Evolutionary conservation across 2,329 filamentous ascomycete species (phyloP), one percentile per base, ranked within the genome.

Genomic region (Fusarium camptoceras): DNA sequence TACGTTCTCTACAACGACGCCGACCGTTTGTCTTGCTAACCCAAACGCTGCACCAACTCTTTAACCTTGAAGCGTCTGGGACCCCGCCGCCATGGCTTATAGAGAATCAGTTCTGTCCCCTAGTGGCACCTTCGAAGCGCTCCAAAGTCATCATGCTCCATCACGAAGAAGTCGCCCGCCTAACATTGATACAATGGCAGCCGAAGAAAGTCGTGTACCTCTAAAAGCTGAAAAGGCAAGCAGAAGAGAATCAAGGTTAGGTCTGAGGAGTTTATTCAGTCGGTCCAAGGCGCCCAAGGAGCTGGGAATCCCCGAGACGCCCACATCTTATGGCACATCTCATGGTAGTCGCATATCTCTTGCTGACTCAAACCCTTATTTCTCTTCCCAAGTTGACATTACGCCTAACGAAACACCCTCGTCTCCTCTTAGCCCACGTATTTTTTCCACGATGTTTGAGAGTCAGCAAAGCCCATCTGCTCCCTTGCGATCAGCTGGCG

Each of bases 191-290:
- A 57, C 61, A 25, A 68, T 75, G 71, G 58, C 64, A 44, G 28
- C 66, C 18, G 72, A 75, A 51, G 80, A 81, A 59, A 78, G 78
- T 48, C 80, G 82, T 28, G 71, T 83, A 8, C 81, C 84, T 15
- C 67, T 86, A 59, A 83, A 83, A 39, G 68, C 77, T 8, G 81
- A 81, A 48, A 86, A 81, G 70, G 71, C 82, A 25, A 76, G 74
- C 57, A 83, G 80, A 73, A 80, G 86, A 66, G 86, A 87, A 64
- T 88, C 86, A 18, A 84, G 81, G 61, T 73, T 88, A 53, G 86
- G 84, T 6, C 75, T 88, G 50, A 81, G 84, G 55, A 84, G 78
- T 66, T 80, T 89, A 11, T 88, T 89, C 68, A 79, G 82, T 42
- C 82, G 84, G 64, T 79, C 80, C 22, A 86, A 81, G 73, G 51